Percentiles rank a stretch among this genome's conserved stretches.
phyloP scores from a whole-genome alignment of 495 filamentous ascomycete genomes.

The Xylaria bambusicola region DNA sequence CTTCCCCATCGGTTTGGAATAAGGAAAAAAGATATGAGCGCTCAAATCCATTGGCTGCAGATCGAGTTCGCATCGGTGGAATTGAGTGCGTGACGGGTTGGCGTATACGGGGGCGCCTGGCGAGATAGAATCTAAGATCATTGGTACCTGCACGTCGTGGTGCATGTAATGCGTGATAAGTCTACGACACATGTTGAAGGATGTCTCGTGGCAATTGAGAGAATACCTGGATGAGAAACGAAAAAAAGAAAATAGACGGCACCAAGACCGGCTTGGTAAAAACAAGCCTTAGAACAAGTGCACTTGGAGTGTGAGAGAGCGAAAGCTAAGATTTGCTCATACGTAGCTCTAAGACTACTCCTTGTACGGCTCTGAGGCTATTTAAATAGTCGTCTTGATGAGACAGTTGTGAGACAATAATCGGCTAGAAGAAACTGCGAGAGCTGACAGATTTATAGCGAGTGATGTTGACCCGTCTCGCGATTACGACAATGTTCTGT shows the following conservation, averaged over 20 bases:
- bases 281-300: conserved; percentile 1
- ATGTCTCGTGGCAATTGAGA: no score
- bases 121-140: conserved; percentile 15
- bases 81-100: conserved; percentile 23
- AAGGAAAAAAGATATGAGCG: neutral
- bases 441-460: neutral
- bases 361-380: neutral
- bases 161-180: conserved; percentile 29
- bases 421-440: neutral
- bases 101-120: conserved; percentile 8
- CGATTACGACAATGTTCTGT: neutral
- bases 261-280: conserved; percentile 10
- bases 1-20: no score
- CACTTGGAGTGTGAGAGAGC: neutral
- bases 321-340: neutral
- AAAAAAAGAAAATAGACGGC: neutral
- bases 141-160: conserved; percentile 28
- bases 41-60: neutral
- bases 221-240: neutral
- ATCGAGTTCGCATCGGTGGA: conserved; percentile 28
- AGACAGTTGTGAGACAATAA: no score
- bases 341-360: neutral
- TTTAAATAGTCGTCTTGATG: neutral
- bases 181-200: conserved; percentile 22
- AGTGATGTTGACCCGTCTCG: neutral